phyloP scores from a whole-genome alignment of 306 rosid species.

The Vigna mungo region DNA sequence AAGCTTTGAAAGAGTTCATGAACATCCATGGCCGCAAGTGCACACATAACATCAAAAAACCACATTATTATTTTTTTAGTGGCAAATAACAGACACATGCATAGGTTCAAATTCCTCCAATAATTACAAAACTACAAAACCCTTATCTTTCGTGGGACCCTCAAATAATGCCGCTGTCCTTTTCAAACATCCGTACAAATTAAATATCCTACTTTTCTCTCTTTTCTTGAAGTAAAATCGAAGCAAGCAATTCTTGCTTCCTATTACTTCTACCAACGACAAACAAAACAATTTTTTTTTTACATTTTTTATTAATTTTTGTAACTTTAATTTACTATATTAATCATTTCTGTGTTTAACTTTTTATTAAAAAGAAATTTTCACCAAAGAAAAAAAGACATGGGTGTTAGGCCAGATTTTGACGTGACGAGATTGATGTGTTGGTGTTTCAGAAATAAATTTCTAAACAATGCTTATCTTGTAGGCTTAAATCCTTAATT shows the following conservation, averaged over 20 bases:
- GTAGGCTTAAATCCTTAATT: too few relatives aligned
- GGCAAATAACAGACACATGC: slow-evolving; percentile 26
- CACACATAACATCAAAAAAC: too few relatives aligned
- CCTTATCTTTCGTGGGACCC: slow-evolving; percentile 38
- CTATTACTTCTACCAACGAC: not conserved
- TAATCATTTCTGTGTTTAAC: too few relatives aligned
- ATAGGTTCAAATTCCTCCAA: slow-evolving; percentile 38
- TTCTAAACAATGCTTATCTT: slow-evolving; percentile 1
- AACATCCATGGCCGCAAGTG: not conserved
- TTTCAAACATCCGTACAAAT: slow-evolving; percentile 43
- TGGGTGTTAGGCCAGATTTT: not conserved
- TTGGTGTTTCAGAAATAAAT: not conserved
- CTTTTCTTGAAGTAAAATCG: slow-evolving; percentile 10
- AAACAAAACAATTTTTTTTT: not conserved
- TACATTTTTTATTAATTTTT: too few relatives aligned
- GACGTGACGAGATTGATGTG: not conserved
- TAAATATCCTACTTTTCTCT: slow-evolving; percentile 35
- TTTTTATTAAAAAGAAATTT: too few relatives aligned
- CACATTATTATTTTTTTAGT: not conserved
- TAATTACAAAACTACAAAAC: slow-evolving; percentile 49
- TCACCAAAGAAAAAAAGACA: not conserved
- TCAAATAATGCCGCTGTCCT: slow-evolving; percentile 33
- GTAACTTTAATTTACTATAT: too few relatives aligned
- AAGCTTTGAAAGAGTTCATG: not conserved
- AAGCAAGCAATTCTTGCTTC: slow-evolving; percentile 20